Percentiles rank a stretch among this genome's conserved stretches.
Evolutionary conservation across 192 early-diverging fungal genomes (phyloP).

Genomic region (Diversispora epigaea): DNA sequence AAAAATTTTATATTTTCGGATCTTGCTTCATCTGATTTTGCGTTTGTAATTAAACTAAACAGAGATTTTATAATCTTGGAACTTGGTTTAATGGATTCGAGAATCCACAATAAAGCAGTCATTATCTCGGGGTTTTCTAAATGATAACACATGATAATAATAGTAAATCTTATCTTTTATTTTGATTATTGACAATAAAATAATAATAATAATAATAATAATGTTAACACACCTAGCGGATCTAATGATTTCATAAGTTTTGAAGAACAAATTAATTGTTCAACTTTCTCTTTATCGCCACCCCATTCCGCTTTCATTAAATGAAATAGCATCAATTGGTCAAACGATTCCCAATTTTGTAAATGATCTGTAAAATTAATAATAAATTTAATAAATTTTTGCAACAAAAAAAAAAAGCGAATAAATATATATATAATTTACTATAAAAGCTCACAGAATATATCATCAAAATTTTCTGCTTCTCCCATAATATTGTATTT

Average conservation of each 20-base stretch:
- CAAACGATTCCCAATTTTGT: conserved; percentile 1
- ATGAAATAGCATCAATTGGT: conserved; percentile 3
- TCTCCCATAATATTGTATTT: background rate
- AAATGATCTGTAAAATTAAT: background rate
- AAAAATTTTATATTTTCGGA: background rate
- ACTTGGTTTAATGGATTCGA: background rate
- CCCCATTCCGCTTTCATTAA: conserved; percentile 6
- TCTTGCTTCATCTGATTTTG: background rate
- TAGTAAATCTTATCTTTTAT: background rate
- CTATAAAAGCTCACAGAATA: background rate
- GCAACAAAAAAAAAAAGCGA: background rate
- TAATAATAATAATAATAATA: background rate
- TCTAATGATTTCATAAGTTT: background rate
- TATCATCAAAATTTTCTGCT: background rate
- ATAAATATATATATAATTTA: background rate
- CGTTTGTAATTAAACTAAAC: background rate
- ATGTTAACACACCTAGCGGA: background rate
- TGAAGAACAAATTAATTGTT: background rate
- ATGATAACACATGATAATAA: background rate
- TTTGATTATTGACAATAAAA: background rate
- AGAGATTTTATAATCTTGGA: background rate
- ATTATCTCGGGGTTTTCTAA: conserved; percentile 7
- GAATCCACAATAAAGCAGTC: background rate
- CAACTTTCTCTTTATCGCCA: background rate
- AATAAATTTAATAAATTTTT: background rate